These are phyloP conservation scores for Coniochaeta hoffmannii DNA, from an alignment of 2,329 filamentous ascomycete genomes.

Conservation along the genomic window DNA sequence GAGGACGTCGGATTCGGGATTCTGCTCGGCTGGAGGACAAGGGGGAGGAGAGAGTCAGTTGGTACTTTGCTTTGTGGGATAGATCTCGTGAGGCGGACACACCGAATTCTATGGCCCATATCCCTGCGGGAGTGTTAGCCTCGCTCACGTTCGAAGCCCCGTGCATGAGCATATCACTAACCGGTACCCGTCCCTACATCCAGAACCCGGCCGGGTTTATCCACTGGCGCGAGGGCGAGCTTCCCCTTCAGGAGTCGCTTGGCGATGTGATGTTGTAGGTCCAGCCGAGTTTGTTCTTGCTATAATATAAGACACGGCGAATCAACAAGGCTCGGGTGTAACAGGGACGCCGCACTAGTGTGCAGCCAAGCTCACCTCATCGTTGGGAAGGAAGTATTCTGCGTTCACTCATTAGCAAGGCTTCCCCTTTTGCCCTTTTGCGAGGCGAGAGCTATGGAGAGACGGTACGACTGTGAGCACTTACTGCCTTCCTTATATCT, in stretches of 20 bases:
- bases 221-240: constrained; percentile 13
- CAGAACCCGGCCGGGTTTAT: constrained; percentile 12
- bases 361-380: not conserved
- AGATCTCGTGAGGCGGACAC: not conserved
- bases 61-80: not conserved
- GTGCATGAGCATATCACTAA: not conserved
- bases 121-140: constrained; percentile 1
- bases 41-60: not conserved
- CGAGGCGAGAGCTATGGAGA: no score
- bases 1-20: not conserved
- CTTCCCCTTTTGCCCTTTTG: no score
- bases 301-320: no score
- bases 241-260: constrained; percentile 6
- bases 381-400: constrained; percentile 6
- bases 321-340: not conserved
- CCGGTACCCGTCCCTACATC: constrained; percentile 20
- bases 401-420: not conserved
- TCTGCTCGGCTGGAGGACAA: not conserved
- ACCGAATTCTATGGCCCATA: constrained; percentile 18
- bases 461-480: no score
- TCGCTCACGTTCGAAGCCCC: not conserved
- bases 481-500: constrained; percentile 6
- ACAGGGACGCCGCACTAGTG: not conserved
- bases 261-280: constrained; percentile 3
- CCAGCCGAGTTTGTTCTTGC: not conserved